Conservation (phyloP, 768 basidiomycete genomes). For the Hericium coralloides region DNA sequence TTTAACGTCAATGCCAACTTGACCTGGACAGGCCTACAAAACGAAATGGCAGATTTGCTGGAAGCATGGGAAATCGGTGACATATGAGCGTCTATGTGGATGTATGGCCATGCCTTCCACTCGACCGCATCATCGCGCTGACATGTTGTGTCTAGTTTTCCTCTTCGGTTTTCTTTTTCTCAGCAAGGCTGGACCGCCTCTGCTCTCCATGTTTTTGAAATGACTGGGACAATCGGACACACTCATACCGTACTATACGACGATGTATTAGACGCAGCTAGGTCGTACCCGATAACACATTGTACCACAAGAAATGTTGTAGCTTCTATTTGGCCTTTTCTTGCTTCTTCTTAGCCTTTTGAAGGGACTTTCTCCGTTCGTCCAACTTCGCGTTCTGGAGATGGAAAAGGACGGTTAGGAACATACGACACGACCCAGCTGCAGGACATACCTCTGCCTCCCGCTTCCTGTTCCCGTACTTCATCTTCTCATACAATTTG, state of each 20-base stretch:
- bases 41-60: conserved; percentile 8
- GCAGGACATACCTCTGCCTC: conserved; percentile 58
- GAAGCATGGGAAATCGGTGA: conserved; percentile 15
- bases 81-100: conserved; percentile 3
- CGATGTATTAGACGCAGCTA: neutral
- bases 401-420: conserved; percentile 8
- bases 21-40: conserved; percentile 5
- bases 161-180: neutral
- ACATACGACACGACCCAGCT: neutral
- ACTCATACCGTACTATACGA: neutral
- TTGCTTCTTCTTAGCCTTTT: conserved; percentile 41
- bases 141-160: neutral
- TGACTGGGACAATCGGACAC: too few species aligned
- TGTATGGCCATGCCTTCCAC: neutral
- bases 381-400: conserved; percentile 53
- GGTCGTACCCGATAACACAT: neutral
- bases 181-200: neutral
- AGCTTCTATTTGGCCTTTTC: conserved; percentile 17
- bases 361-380: conserved; percentile 44
- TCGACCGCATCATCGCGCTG: neutral
- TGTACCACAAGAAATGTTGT: too few species aligned
- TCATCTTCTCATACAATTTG: conserved; percentile 91
- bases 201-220: too few species aligned
- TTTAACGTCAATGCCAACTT: conserved; percentile 4
- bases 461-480: conserved; percentile 73